Conservation (phyloP, 208 protist species). For the Acanthamoeba rhysodes region DNA sequence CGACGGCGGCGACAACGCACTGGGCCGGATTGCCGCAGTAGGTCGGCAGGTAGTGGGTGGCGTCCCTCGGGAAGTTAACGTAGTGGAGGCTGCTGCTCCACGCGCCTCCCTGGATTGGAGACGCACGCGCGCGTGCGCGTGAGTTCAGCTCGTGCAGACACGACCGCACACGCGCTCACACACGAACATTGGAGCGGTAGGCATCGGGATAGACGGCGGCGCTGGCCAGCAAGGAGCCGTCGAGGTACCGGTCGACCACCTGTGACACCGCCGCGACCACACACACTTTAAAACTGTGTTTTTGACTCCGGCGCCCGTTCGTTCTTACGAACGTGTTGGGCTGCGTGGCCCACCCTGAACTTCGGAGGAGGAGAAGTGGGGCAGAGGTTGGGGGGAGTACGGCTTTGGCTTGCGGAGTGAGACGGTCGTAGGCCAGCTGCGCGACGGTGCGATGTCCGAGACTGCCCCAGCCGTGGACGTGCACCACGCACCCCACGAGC, state of each 20-base stretch:
- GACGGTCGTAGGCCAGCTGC: neutral
- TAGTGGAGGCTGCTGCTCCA: conserved; percentile 41
- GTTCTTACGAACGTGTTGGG: too few species aligned
- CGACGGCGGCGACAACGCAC: conserved; percentile 4
- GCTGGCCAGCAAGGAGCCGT: neutral
- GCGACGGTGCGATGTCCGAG: conserved; percentile 2
- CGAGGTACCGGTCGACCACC: neutral
- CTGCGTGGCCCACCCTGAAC: neutral
- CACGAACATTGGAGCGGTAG: neutral
- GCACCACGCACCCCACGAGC: too few species aligned
- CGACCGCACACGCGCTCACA: neutral
- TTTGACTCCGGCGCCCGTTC: neutral
- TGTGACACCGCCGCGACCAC: neutral
- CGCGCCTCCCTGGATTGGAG: neutral
- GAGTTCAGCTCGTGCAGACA: neutral
- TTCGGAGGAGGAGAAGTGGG: neutral
- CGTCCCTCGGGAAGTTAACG: conserved; percentile 9
- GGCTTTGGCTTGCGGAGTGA: neutral
- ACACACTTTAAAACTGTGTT: neutral
- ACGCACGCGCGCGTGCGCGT: too few species aligned
- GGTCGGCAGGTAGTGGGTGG: neutral
- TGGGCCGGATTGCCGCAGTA: conserved; percentile 13
- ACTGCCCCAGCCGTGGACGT: neutral
- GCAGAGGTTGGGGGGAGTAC: neutral
- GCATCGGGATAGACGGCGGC: neutral